Conservation (phyloP, 371 early-diverging fungal genomes). For the Mucor velutinosus region DNA sequence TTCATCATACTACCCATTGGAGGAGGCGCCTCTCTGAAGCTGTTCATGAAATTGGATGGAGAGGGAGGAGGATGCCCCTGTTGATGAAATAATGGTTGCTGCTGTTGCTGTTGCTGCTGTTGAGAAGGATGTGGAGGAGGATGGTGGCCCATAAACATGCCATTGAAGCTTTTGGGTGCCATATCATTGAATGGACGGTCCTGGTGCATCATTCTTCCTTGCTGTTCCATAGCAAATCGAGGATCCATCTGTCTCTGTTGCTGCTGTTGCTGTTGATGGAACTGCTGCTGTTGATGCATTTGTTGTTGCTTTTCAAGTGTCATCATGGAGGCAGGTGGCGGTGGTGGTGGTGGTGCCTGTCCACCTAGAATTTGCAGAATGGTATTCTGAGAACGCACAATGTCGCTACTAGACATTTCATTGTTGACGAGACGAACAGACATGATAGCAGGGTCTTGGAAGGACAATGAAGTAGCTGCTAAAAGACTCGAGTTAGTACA, state of each 20-base stretch:
- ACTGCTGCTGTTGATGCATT: conserved; percentile 19
- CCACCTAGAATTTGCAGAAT: conserved; percentile 45
- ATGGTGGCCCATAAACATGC: conserved; percentile 30
- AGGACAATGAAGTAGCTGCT: conserved; percentile 32
- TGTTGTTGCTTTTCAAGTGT: conserved; percentile 15
- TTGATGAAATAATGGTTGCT: conserved; percentile 23
- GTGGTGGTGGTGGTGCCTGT: conserved; percentile 25
- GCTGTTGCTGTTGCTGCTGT: conserved; percentile 13
- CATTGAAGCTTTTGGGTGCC: conserved; percentile 13
- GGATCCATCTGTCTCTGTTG: conserved; percentile 18
- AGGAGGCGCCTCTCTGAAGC: conserved; percentile 21
- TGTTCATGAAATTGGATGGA: conserved; percentile 33
- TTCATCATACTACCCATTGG: conserved; percentile 23
- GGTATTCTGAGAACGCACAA: conserved; percentile 29
- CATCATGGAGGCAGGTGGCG: conserved; percentile 17
- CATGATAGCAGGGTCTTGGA: conserved; percentile 76
- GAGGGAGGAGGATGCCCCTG: conserved; percentile 29
- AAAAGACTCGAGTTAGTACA: not conserved
- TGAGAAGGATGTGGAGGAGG: not conserved
- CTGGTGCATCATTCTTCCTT: conserved; percentile 14
- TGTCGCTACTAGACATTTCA: conserved; percentile 12
- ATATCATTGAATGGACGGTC: conserved; percentile 10
- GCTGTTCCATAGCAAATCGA: conserved; percentile 9
- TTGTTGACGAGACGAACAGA: conserved; percentile 52
- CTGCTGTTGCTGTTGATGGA: conserved; percentile 22